Evolutionary conservation across 257 asterid genomes (phyloP).

Genomic region (Fraxinus americana): DNA sequence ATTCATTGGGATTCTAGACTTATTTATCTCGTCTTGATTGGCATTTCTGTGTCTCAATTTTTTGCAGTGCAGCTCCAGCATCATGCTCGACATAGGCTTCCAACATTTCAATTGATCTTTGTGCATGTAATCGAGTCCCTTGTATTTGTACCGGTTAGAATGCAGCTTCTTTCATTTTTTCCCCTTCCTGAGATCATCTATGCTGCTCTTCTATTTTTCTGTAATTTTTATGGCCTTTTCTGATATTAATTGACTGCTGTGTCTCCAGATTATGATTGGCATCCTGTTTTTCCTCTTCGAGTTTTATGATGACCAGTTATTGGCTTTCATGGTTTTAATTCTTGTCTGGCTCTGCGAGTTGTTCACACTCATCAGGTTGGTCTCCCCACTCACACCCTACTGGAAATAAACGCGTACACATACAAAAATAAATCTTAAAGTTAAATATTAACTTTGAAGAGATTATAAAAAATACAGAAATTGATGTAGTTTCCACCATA

Average conservation of each 20-base stretch:
- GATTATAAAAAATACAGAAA: neutral
- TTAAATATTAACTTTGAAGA: neutral
- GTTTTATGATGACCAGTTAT: constrained; percentile 94
- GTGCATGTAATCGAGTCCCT: constrained; percentile 98
- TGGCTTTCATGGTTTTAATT: constrained; percentile 97
- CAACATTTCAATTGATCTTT: constrained; percentile 95
- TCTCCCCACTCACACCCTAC: neutral
- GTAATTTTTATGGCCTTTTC: constrained; percentile 19
- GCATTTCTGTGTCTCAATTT: constrained; percentile 21
- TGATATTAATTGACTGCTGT: constrained; percentile 25
- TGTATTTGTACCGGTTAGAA: constrained; percentile 94
- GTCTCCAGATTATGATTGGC: constrained; percentile 94
- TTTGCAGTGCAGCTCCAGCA: constrained; percentile 98
- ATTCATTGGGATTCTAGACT: constrained; percentile 9
- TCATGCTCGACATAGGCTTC: constrained; percentile 99
- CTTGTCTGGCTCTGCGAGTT: constrained; percentile 99
- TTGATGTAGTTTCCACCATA: neutral
- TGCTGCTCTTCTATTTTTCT: neutral
- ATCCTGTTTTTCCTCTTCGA: constrained; percentile 95
- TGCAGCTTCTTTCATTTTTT: constrained; percentile 14
- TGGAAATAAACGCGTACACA: neutral
- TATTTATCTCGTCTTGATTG: constrained; percentile 21
- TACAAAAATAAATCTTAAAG: neutral
- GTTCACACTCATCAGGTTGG: constrained; percentile 93
- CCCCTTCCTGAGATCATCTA: neutral